These are phyloP conservation scores for Blastocystis sp. DNA, from an alignment of 352 stramenopile genomes.

Conservation along the genomic window DNA sequence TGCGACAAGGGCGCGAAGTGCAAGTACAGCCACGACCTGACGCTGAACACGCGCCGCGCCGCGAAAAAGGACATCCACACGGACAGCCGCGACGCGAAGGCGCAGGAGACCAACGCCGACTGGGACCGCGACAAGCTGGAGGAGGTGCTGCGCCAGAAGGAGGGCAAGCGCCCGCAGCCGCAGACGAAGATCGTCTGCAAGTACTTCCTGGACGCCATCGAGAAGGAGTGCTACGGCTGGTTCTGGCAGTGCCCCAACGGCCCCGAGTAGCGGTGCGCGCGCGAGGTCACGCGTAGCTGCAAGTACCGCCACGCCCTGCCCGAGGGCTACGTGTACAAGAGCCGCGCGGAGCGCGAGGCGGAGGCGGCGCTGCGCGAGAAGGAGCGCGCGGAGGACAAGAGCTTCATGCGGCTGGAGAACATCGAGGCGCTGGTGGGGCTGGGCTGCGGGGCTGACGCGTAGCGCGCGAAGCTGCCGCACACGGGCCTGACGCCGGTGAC, in stretches of 20 bases:
- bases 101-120: constrained; percentile 73
- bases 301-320: constrained; percentile 82
- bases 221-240: constrained; percentile 84
- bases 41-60: constrained; percentile 79
- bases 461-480: constrained; percentile 80
- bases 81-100: constrained; percentile 78
- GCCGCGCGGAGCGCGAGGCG: constrained; percentile 80
- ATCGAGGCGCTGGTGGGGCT: constrained; percentile 77
- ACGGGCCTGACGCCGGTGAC: constrained; percentile 81
- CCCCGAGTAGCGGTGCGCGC: constrained; percentile 77
- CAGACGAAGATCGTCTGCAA: constrained; percentile 77
- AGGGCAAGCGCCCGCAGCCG: constrained; percentile 59
- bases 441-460: neutral
- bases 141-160: constrained; percentile 70
- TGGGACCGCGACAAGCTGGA: constrained; percentile 85
- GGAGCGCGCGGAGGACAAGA: constrained; percentile 79
- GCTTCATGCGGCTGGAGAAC: constrained; percentile 84
- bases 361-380: constrained; percentile 72
- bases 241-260: constrained; percentile 85
- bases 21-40: constrained; percentile 85
- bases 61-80: constrained; percentile 85
- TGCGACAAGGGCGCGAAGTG: constrained; percentile 83
- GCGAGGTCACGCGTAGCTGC: constrained; percentile 70
- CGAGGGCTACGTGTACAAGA: constrained; percentile 83
- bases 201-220: constrained; percentile 83